These are phyloP conservation scores for Plantago elongata DNA, from an alignment of 257 asterid genomes.

Conservation along the genomic window DNA sequence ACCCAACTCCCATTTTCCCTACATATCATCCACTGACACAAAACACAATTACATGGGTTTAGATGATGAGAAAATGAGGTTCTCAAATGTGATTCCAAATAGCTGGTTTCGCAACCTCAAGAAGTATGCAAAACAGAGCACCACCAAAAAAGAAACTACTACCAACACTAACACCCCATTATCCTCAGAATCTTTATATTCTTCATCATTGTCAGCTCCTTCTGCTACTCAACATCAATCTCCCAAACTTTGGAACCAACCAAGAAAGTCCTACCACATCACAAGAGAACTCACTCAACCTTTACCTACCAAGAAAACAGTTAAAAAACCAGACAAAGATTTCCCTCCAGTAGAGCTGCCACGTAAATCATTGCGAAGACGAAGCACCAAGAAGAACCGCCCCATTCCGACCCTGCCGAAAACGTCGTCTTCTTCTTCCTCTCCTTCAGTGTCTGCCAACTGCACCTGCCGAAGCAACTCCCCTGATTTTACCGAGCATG, in stretches of 20 bases:
- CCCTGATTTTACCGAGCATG: slow-evolving; percentile 20
- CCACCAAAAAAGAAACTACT: neutral
- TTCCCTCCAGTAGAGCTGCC: slow-evolving; percentile 21
- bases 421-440: neutral
- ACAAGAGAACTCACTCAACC: slow-evolving; percentile 14
- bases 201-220: slow-evolving; percentile 15
- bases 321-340: no score
- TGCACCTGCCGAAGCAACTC: slow-evolving; percentile 36
- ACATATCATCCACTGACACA: no score
- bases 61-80: slow-evolving; percentile 45
- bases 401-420: neutral
- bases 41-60: slow-evolving; percentile 41
- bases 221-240: neutral
- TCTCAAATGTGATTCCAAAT: slow-evolving; percentile 67
- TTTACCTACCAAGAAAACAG: neutral
- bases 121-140: slow-evolving; percentile 30
- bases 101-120: slow-evolving; percentile 77
- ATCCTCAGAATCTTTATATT: slow-evolving; percentile 10
- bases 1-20: no score
- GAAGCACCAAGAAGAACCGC: slow-evolving; percentile 32
- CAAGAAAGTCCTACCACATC: slow-evolving; percentile 60
- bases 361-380: slow-evolving; percentile 33
- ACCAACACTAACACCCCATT: slow-evolving; percentile 1
- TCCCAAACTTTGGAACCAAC: slow-evolving; percentile 31
- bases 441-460: slow-evolving; percentile 28